Percentiles rank a stretch among this genome's conserved stretches.
Evolutionary conservation across 805 yeast genomes (phyloP).

Genomic region (Cyberlindnera misumaiensis): DNA sequence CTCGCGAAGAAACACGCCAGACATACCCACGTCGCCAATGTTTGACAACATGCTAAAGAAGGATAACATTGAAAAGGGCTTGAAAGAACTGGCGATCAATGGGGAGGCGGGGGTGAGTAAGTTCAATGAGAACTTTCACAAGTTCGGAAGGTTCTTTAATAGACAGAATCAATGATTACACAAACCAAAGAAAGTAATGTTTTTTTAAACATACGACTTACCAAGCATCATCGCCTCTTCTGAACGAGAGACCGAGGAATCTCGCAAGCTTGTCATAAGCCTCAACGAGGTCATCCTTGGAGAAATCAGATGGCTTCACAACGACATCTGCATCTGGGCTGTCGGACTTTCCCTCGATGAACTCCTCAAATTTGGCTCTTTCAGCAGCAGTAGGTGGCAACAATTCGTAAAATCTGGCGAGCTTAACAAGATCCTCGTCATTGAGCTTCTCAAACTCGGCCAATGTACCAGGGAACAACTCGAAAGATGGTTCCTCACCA

Average conservation of each 20-base stretch:
- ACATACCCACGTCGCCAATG: conserved; percentile 19
- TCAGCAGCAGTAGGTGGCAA: conserved; percentile 58
- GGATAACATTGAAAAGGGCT: conserved; percentile 27
- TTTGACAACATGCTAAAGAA: conserved; percentile 24
- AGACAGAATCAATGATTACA: conserved; percentile 21
- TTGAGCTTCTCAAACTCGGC: conserved; percentile 42
- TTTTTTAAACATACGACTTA: conserved; percentile 23
- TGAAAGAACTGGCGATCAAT: conserved; percentile 34
- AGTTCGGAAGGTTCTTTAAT: conserved; percentile 51
- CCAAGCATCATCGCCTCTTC: conserved; percentile 50
- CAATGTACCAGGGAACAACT: conserved; percentile 52
- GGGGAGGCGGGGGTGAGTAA: conserved; percentile 59
- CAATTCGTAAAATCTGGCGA: conserved; percentile 71
- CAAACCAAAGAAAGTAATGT: background rate
- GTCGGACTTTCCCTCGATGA: conserved; percentile 43
- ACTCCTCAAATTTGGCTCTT: conserved; percentile 42
- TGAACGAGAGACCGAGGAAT: conserved; percentile 53
- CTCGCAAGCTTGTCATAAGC: conserved; percentile 61
- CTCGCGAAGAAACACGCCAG: conserved; percentile 13
- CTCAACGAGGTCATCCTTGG: conserved; percentile 44
- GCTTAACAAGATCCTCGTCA: conserved; percentile 39
- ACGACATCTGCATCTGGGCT: conserved; percentile 25
- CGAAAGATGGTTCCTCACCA: conserved; percentile 57
- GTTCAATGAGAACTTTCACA: conserved; percentile 52
- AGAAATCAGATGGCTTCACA: conserved; percentile 23